A percentile compares a stretch with the other conserved stretches of the same genome.
These are phyloP conservation scores for Stemphylium vesicarium DNA, from an alignment of 2,329 filamentous ascomycete species.

Conservation along the genomic window DNA sequence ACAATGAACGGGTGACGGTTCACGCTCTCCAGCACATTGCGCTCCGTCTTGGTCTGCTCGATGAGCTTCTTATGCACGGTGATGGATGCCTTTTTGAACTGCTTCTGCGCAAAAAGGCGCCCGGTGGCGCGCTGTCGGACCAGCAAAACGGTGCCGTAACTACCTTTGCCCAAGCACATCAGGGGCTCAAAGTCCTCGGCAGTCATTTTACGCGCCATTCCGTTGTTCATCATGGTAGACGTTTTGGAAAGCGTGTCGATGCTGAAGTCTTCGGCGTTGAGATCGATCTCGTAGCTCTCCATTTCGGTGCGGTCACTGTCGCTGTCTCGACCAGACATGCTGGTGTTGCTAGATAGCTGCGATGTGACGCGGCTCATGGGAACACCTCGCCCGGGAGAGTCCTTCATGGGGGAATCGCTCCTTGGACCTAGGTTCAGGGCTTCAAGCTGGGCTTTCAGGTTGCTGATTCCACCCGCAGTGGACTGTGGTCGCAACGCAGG, in stretches of 20 bases:
- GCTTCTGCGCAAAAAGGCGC: constrained; percentile 94
- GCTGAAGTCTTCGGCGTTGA: constrained; percentile 87
- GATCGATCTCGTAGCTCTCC: constrained; percentile 82
- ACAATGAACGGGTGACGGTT: constrained; percentile 98
- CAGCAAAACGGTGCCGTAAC: constrained; percentile 91
- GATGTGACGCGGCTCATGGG: constrained; percentile 40
- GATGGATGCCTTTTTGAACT: constrained; percentile 95
- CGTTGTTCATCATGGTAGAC: constrained; percentile 46
- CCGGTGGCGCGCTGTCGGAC: constrained; percentile 90
- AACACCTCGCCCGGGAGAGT: constrained; percentile 57
- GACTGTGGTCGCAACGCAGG: constrained; percentile 59
- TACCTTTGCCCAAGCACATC: constrained; percentile 92
- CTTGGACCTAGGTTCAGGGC: constrained; percentile 71
- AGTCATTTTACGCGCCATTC: constrained; percentile 81
- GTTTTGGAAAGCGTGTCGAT: constrained; percentile 55
- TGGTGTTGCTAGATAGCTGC: constrained; percentile 62
- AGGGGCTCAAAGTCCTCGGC: constrained; percentile 88
- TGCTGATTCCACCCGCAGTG: constrained; percentile 74
- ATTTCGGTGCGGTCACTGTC: constrained; percentile 74
- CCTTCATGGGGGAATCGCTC: constrained; percentile 61
- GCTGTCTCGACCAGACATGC: constrained; percentile 62
- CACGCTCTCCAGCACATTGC: constrained; percentile 91
- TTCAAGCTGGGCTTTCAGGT: constrained; percentile 81
- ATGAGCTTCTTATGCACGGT: constrained; percentile 95
- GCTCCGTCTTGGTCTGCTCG: constrained; percentile 97